phyloP scores from a whole-genome alignment of 306 rosid species.

The Potentilla sterilis region DNA sequence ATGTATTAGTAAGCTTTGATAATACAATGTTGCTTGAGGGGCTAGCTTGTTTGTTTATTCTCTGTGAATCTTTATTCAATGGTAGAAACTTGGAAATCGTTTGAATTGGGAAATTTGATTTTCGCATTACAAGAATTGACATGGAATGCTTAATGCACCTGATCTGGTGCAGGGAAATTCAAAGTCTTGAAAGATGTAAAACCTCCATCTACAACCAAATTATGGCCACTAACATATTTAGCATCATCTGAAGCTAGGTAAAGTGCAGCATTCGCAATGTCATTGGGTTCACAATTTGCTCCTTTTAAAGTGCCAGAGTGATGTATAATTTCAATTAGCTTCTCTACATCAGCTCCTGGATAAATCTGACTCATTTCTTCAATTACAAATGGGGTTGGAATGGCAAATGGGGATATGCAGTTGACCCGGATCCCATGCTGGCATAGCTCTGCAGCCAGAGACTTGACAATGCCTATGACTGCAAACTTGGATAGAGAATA shows the following conservation, averaged over 20 bases:
- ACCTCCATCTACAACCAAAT: conserved; percentile 87
- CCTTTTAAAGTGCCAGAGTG: conserved; percentile 54
- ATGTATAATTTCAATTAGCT: conserved; percentile 42
- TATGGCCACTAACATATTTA: conserved; percentile 75
- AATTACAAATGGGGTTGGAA: conserved; percentile 61
- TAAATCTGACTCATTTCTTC: conserved; percentile 49
- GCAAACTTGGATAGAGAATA: conserved; percentile 73
- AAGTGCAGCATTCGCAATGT: conserved; percentile 80
- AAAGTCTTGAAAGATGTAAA: conserved; percentile 74
- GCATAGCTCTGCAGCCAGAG: conserved; percentile 60
- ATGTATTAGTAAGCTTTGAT: neutral
- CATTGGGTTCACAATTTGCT: conserved; percentile 59
- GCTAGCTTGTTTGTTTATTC: neutral
- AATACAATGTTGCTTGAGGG: neutral
- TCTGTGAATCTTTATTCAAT: neutral
- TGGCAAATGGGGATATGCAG: conserved; percentile 69
- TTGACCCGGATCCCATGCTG: conserved; percentile 68
- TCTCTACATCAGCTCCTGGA: conserved; percentile 39
- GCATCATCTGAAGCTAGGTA: conserved; percentile 80
- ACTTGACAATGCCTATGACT: conserved; percentile 69
- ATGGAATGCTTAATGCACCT: conserved; percentile 35
- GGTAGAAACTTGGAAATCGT: neutral
- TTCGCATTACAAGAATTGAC: neutral
- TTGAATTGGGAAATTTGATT: neutral
- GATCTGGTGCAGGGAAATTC: conserved; percentile 46